Base-by-base conservation (phyloP, 1,139 yeast species). In the Geotrichum reessii region DNA sequence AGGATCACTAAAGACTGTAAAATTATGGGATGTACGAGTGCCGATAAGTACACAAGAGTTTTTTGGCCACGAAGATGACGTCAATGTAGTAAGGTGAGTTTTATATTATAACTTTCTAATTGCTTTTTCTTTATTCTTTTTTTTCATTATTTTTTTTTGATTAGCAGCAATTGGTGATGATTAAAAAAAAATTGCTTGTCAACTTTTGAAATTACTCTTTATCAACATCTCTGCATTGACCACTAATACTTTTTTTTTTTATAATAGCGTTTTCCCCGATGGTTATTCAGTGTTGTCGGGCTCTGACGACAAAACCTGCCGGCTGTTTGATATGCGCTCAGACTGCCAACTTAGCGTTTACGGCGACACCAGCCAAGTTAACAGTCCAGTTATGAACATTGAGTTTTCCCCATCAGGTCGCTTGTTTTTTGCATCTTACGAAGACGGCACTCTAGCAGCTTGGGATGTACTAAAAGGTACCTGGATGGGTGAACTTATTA, bases 321-420 rank as follows among this genome's bases (percentile, higher is more conserved):
- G 88, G 58, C 71, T 89, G 57, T 87, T 82, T 71, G 97, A 92
- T 69, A 71, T 87, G 53, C 77, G 97, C 62, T 79, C 92, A 3
- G 96, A 87, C 70, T 83, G 95, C 64, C 85, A 83, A 63, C 69
- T 91, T 50, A 79, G 83, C 5, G 69, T 69, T 17, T 89, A 84
- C 71, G 72, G 79, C 9, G 69, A 84, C 59, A 68, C 76, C 25
- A 59, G 56, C 25, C 47, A 27, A 11, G 11, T 62, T 48, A 49
- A 60, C 31, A 57, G 68, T 31, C 63, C 71, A 3, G 85, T 90
- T 24, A 75, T 82, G 12, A 83, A 95, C 0, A 69, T 90, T 21
- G 93, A 86, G 67, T 86, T 87, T 67, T 86, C 95, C 49, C 75
- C 74, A 9, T 85, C 93, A 51, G 96, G 97, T 0, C 73, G 97